Conservation (phyloP, 2,329 filamentous ascomycete species). For the Grosmannia clavigera region DNA sequence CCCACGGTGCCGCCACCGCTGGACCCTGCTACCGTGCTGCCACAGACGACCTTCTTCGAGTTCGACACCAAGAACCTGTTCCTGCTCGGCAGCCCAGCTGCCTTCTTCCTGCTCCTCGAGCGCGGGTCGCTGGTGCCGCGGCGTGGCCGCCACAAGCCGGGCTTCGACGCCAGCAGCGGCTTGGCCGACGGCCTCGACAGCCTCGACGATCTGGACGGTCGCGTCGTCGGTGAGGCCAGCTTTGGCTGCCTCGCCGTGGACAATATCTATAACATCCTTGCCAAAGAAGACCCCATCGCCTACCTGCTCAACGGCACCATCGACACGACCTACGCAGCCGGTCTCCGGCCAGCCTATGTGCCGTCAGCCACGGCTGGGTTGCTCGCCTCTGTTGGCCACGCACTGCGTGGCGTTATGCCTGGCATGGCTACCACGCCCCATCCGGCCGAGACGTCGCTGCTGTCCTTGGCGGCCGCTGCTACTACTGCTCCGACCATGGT, state of each 20-base stretch:
- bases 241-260: slow-evolving; percentile 91
- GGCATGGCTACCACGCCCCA: slow-evolving; percentile 23
- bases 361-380: slow-evolving; percentile 59
- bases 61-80: slow-evolving; percentile 89
- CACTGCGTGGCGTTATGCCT: slow-evolving; percentile 50
- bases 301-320: slow-evolving; percentile 87
- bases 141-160: slow-evolving; percentile 61
- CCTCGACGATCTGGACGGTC: slow-evolving; percentile 24
- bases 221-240: slow-evolving; percentile 65
- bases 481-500: slow-evolving; percentile 19
- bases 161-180: slow-evolving; percentile 38
- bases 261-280: slow-evolving; percentile 90
- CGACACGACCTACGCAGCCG: slow-evolving; percentile 65
- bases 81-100: slow-evolving; percentile 77
- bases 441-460: slow-evolving; percentile 11
- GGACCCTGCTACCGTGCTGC: slow-evolving; percentile 26
- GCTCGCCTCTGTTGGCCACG: slow-evolving; percentile 50
- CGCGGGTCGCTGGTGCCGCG: slow-evolving; percentile 60
- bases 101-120: slow-evolving; percentile 85
- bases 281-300: slow-evolving; percentile 62
- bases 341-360: slow-evolving; percentile 65
- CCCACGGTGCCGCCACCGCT: slow-evolving; percentile 55
- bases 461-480: slow-evolving; percentile 15
- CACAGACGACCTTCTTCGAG: slow-evolving; percentile 52
- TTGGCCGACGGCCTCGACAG: slow-evolving; percentile 31